These are phyloP conservation scores for Gentiana dahurica DNA, from an alignment of 257 asterid genomes.

Conservation along the genomic window DNA sequence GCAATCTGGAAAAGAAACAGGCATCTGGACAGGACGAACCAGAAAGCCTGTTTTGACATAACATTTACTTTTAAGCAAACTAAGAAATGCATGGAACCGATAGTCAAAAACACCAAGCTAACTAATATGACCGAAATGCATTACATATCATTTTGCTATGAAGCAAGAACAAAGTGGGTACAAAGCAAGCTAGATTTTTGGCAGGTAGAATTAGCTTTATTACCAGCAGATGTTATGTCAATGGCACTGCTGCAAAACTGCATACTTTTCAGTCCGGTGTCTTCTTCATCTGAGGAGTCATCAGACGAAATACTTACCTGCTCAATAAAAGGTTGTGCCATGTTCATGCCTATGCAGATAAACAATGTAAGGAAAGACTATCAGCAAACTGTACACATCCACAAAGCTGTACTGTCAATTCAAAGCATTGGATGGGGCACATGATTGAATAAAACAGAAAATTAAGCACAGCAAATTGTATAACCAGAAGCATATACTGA, in stretches of 20 bases:
- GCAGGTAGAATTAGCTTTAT: neutral
- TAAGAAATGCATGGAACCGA: neutral
- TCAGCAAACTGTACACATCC: neutral
- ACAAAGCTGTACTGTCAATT: too few relatives aligned
- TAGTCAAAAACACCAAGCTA: neutral
- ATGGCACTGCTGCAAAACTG: conserved; percentile 15
- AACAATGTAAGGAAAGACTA: neutral
- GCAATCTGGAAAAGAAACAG: too few relatives aligned
- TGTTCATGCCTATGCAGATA: conserved; percentile 18
- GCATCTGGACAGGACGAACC: neutral
- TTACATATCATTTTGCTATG: neutral
- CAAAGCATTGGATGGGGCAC: too few relatives aligned
- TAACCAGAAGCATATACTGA: too few relatives aligned
- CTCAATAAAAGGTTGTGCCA: conserved; percentile 23
- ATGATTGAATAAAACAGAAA: too few relatives aligned
- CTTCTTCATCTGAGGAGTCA: conserved; percentile 46
- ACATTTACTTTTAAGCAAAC: neutral
- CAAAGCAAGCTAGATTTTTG: conserved; percentile 1
- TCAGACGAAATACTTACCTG: conserved; percentile 53
- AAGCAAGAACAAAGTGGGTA: neutral
- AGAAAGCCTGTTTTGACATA: neutral
- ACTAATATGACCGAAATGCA: too few relatives aligned
- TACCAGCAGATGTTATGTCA: conserved; percentile 43
- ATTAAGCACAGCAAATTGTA: too few relatives aligned
- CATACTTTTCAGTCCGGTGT: conserved; percentile 12